Percentiles rank a stretch among this genome's conserved stretches.
phyloP scores from a whole-genome alignment of 768 basidiomycete species.

The Paxillus rubicundulus region DNA sequence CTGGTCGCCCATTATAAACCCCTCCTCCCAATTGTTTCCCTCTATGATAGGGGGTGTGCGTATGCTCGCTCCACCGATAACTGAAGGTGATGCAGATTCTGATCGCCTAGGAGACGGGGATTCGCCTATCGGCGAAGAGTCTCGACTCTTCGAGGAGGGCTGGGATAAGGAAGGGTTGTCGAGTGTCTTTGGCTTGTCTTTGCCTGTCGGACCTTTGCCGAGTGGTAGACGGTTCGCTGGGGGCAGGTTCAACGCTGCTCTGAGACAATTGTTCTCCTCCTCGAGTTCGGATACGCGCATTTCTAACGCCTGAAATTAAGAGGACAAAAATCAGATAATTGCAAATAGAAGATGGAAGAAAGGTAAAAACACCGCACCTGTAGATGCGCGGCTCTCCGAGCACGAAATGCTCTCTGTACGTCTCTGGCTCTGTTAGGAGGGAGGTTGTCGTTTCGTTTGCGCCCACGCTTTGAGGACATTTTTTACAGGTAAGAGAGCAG shows the following conservation, averaged over 20 bases:
- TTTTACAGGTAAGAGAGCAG: slow-evolving; percentile 13
- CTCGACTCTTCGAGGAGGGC: slow-evolving; percentile 51
- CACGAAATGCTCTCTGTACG: slow-evolving; percentile 87
- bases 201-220: slow-evolving; percentile 85
- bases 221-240: slow-evolving; percentile 69
- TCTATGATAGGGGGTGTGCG: slow-evolving; percentile 49
- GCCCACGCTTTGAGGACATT: slow-evolving; percentile 86
- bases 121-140: slow-evolving; percentile 63
- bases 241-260: slow-evolving; percentile 69
- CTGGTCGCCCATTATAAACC: slow-evolving; percentile 51
- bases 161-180: slow-evolving; percentile 35
- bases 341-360: slow-evolving; percentile 37
- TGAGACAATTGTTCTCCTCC: slow-evolving; percentile 74
- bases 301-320: slow-evolving; percentile 64
- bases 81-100: slow-evolving; percentile 34
- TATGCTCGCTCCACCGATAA: slow-evolving; percentile 27
- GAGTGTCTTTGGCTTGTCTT: slow-evolving; percentile 69
- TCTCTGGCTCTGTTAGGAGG: slow-evolving; percentile 75
- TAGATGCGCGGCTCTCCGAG: slow-evolving; percentile 83
- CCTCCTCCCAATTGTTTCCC: slow-evolving; percentile 53
- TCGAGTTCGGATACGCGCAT: slow-evolving; percentile 79
- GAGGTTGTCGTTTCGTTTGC: slow-evolving; percentile 68
- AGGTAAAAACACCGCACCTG: slow-evolving; percentile 49
- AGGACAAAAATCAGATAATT: slow-evolving; percentile 35
- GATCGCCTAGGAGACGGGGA: slow-evolving; percentile 44